Base-by-base conservation (phyloP, 2,329 filamentous ascomycete species). In the Rutstroemia sp. region DNA sequence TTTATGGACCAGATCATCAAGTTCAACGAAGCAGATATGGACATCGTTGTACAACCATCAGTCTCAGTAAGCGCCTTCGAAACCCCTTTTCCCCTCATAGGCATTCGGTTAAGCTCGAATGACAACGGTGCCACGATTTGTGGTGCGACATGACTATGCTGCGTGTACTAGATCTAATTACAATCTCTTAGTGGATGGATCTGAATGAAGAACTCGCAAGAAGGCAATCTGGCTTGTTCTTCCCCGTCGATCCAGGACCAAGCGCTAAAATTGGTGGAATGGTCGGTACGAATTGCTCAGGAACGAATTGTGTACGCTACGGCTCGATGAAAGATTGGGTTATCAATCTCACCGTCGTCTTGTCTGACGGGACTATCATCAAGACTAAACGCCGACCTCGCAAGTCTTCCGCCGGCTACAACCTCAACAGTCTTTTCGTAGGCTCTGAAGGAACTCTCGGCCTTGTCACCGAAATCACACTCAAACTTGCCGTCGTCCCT, bases 251-350 rank as follows among this genome's bases (percentile, higher is more conserved):
- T 66, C 92, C 92, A 12, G 73, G 62, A 52, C 81, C 81, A 58
- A 81, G 77, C 63, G 87, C 88, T 16, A 88, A 87, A 73, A 89
- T 92, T 63, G 88, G 88, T 50, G 88, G 88, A 44, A 92, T 92
- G 88, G 82, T 92, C 27, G 87, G 87, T 12, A 92, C 88, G 9
- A 89, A 88, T 66, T 85, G 82, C 67, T 86, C 83, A 12, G 88
- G 88, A 2, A 92, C 88, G 0, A 92, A 91, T 65, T 87, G 87
- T 2, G 87, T 91, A 42, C 79, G 83, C 62, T 92, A 92, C 66
- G 88, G 88, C 6, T 92, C 88, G 0, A 92, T 92, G 88, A 90
- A 89, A 68, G 88, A 92, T 65, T 92, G 88, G 87, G 87, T 92
- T 25, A 83, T 92, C 66, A 91, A 91, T 65, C 72, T 92, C 57